Evolutionary conservation across 192 early-diverging fungal genomes (phyloP).

Genomic region (Podila horticola): DNA sequence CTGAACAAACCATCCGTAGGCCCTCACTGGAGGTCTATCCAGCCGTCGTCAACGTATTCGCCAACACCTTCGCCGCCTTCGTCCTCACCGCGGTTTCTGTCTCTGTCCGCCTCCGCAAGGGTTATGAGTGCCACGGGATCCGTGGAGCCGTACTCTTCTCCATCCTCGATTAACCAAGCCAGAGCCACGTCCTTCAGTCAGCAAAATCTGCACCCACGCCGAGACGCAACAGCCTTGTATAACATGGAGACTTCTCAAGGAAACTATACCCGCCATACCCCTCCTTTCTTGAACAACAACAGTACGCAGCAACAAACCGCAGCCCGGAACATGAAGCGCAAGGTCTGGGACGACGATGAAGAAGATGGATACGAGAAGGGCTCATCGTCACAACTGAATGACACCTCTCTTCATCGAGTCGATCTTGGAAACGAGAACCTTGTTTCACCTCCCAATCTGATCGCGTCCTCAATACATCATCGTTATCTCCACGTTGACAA

Average conservation of each 20-base stretch:
- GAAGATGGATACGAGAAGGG: neutral
- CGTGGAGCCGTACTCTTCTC: slow-evolving; percentile 19
- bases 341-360: neutral
- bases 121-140: slow-evolving; percentile 4
- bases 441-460: neutral
- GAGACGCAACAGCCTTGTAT: neutral
- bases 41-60: slow-evolving; percentile 31
- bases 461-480: neutral
- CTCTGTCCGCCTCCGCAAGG: neutral
- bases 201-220: slow-evolving; percentile 5
- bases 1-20: slow-evolving; percentile 38
- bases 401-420: neutral
- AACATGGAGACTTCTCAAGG: neutral
- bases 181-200: slow-evolving; percentile 40
- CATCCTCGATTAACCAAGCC: slow-evolving; percentile 38
- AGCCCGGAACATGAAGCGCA: neutral
- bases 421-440: neutral
- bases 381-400: neutral
- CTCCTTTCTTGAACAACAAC: neutral
- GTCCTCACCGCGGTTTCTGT: slow-evolving; percentile 17
- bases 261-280: neutral
- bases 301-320: neutral
- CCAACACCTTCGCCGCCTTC: slow-evolving; percentile 33
- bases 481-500: neutral
- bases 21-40: slow-evolving; percentile 49